Percentiles rank a stretch among this genome's conserved stretches.
Conservation (phyloP, 805 yeast species). For the Kodamaea nitidulidarum region DNA sequence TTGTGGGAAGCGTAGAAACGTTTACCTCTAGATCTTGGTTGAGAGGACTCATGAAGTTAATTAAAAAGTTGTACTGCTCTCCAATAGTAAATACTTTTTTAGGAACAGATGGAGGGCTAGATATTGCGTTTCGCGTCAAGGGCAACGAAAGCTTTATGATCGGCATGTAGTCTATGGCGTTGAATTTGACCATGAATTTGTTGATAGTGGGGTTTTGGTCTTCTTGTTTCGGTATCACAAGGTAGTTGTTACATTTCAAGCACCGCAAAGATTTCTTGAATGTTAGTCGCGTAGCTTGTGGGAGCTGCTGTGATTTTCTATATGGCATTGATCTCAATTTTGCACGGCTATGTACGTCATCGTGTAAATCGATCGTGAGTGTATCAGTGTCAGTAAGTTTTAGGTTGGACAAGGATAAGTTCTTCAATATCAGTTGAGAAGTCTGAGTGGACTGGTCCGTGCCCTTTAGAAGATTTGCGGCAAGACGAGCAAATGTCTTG, state of each 20-base stretch:
- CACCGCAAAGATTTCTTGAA: conserved; percentile 26
- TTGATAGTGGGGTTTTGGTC: conserved; percentile 18
- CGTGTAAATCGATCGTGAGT: background rate
- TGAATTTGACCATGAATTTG: conserved; percentile 28
- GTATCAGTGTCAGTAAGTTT: background rate
- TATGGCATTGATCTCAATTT: background rate
- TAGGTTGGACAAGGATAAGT: conserved; percentile 11
- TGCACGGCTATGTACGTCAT: background rate
- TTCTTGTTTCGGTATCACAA: conserved; percentile 26
- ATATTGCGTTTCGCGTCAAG: conserved; percentile 6
- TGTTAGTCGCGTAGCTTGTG: conserved; percentile 15
- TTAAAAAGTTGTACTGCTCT: conserved; percentile 16
- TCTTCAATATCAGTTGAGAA: background rate
- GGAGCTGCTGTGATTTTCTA: background rate
- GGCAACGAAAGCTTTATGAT: conserved; percentile 19
- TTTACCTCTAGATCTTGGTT: conserved; percentile 17
- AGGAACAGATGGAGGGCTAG: conserved; percentile 1
- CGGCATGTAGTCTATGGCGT: conserved; percentile 36
- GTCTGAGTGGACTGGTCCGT: background rate
- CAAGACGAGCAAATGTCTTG: background rate
- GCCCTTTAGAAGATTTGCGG: background rate
- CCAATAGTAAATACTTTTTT: conserved; percentile 11
- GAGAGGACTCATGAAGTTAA: conserved; percentile 33
- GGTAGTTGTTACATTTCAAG: conserved; percentile 23
- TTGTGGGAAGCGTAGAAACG: conserved; percentile 21